Evolutionary conservation across 2,329 filamentous ascomycete genomes (phyloP).

Genomic region (Exophiala viscosa): DNA sequence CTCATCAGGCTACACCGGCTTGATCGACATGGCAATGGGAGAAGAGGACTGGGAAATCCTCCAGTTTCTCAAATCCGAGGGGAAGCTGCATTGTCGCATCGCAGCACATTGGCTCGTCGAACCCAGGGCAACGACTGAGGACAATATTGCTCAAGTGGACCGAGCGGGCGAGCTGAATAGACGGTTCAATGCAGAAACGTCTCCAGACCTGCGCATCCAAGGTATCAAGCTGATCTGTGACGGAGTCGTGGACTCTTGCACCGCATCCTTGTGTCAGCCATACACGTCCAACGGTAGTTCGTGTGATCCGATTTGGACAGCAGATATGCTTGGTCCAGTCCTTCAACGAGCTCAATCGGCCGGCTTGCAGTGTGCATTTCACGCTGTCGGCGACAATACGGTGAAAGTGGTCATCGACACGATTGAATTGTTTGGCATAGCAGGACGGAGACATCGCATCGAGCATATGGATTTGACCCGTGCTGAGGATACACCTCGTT

Average conservation of each 20-base stretch:
- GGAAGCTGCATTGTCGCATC: constrained; percentile 40
- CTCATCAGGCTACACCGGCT: constrained; percentile 44
- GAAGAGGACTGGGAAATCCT: constrained; percentile 45
- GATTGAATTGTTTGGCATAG: constrained; percentile 38
- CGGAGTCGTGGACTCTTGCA: constrained; percentile 49
- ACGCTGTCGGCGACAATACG: constrained; percentile 50
- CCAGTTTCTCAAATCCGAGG: constrained; percentile 34
- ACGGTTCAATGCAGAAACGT: constrained; percentile 37
- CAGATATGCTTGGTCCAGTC: constrained; percentile 39
- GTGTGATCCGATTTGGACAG: constrained; percentile 45
- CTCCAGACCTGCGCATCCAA: constrained; percentile 41
- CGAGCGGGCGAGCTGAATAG: constrained; percentile 42
- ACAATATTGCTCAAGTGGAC: constrained; percentile 41
- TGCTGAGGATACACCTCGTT: constrained; percentile 43
- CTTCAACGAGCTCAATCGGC: constrained; percentile 41
- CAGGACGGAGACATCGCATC: constrained; percentile 46
- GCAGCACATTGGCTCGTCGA: constrained; percentile 49
- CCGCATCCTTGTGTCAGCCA: constrained; percentile 45
- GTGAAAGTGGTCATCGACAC: constrained; percentile 45
- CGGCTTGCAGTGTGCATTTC: constrained; percentile 47
- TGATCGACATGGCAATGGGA: constrained; percentile 54
- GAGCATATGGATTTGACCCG: constrained; percentile 50
- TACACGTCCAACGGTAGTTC: constrained; percentile 38
- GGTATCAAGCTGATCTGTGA: constrained; percentile 51
- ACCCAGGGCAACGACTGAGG: constrained; percentile 36